Evolutionary conservation across 495 filamentous ascomycete genomes (phyloP), one percentile per base, ranked within the genome.

Genomic region (Aspergillus coremiiformis): DNA sequence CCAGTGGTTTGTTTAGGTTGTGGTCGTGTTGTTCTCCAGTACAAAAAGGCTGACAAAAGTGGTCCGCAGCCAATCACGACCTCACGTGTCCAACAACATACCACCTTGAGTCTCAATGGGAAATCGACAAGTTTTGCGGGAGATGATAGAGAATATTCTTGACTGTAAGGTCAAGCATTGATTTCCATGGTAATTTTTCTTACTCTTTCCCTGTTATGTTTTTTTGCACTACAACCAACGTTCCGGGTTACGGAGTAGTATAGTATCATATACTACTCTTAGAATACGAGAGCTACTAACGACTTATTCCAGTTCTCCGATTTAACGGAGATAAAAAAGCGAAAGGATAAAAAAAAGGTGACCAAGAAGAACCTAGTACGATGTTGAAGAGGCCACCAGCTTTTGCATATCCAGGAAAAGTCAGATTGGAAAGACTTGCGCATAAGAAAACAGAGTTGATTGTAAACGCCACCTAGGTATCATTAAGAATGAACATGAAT

Each of bases 391-490:
- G n/a, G n/a, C n/a, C n/a, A n/a, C n/a, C n/a, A n/a, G n/a, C n/a
- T n/a, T n/a, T n/a, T n/a, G n/a, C n/a, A n/a, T n/a, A n/a, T n/a
- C n/a, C n/a, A n/a, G n/a, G n/a, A n/a, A 27, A 27, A 27, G 8
- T 14, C 14, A 35, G 14, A 14, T 5, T 21, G 19, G 8, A 41
- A 17, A 41, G n/a, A 1, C 17, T 41, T 5, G 1, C n/a, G 17
- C 14, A 9, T 37, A 46, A 45, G 47, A 49, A 32, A 39, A 53
- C 19, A 19, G n/a, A 9, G 12, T 47, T 23, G 26, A 35, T 35
- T 33, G 29, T 10, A 42, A 51, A 56, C 44, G 52, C 50, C 47
- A 39, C 29, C 39, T 29, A 60, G 52, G 56, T 51, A 60, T 62
- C 55, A 37, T 49, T 21, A 22, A 20, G 19, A 49, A 37, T 49